Evolutionary conservation across 1,139 yeast genomes (phyloP).

Genomic region (Eremothecium coryli): DNA sequence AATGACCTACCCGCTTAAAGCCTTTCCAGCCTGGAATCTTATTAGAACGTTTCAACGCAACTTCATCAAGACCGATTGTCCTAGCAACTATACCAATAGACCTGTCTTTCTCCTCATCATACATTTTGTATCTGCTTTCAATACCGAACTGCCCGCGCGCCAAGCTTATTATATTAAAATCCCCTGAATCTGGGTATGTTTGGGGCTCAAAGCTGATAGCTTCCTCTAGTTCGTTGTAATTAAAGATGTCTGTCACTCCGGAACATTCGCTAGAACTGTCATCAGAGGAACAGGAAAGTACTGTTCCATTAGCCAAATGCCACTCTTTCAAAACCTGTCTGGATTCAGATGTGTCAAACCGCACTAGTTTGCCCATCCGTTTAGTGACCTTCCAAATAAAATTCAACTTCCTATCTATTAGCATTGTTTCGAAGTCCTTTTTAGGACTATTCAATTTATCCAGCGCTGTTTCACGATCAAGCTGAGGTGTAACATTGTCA

Average conservation of each 20-base stretch:
- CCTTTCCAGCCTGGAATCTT: constrained; percentile 4
- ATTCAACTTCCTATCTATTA: constrained; percentile 4
- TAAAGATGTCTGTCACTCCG: constrained; percentile 1
- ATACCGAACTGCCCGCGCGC: constrained; percentile 3
- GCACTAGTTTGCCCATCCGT: constrained; percentile 3
- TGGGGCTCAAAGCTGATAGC: constrained; percentile 1
- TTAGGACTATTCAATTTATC: constrained; percentile 2
- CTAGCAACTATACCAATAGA: constrained; percentile 4
- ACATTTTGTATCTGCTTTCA: constrained; percentile 2
- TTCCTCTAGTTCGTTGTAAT: constrained; percentile 1
- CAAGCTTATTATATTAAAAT: constrained; percentile 2
- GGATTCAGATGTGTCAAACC: constrained; percentile 4
- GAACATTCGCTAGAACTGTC: neutral
- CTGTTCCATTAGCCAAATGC: neutral
- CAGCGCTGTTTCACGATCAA: constrained; percentile 2
- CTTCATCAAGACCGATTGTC: constrained; percentile 4
- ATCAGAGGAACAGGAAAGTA: neutral
- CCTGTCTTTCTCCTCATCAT: constrained; percentile 2
- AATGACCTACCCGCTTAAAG: constrained; percentile 4
- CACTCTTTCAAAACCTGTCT: constrained; percentile 3
- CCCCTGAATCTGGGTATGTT: constrained; percentile 1
- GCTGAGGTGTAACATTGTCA: constrained; percentile 5
- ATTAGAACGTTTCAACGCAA: constrained; percentile 4
- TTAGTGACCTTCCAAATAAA: constrained; percentile 3
- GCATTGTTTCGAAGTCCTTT: constrained; percentile 4